phyloP scores from a whole-genome alignment of 169 alveolate species.

The Plasmodium chabaudi region DNA sequence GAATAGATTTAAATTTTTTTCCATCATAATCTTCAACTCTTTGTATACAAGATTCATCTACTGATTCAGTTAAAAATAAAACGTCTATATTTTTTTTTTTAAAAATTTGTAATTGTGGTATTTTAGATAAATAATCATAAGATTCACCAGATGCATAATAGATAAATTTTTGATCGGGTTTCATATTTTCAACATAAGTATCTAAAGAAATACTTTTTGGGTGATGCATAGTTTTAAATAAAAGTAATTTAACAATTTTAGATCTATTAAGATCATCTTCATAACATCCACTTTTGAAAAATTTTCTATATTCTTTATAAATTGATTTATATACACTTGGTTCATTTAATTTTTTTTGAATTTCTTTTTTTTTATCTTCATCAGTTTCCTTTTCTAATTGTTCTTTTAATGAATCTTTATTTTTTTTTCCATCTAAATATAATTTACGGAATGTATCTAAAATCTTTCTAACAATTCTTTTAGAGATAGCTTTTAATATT shows the following conservation, averaged over 20 bases:
- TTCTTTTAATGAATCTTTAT: constrained; percentile 84
- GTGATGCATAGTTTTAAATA: constrained; percentile 91
- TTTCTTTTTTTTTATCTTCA: constrained; percentile 87
- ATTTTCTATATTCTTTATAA: constrained; percentile 93
- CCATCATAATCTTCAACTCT: constrained; percentile 91
- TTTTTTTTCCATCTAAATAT: constrained; percentile 91
- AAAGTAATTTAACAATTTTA: constrained; percentile 93
- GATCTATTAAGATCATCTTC: constrained; percentile 96
- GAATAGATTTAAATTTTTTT: constrained; percentile 87
- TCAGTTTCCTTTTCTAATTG: constrained; percentile 88
- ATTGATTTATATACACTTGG: constrained; percentile 87
- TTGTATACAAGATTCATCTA: constrained; percentile 95
- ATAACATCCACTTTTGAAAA: constrained; percentile 95
- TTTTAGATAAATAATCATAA: constrained; percentile 86
- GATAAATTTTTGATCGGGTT: constrained; percentile 93
- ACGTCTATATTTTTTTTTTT: constrained; percentile 94
- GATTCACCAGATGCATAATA: constrained; percentile 94
- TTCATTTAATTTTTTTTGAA: constrained; percentile 85
- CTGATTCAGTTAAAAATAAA: constrained; percentile 93
- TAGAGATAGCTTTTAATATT: constrained; percentile 93
- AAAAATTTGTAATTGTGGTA: constrained; percentile 94
- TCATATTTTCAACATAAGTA: constrained; percentile 93
- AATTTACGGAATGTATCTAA: constrained; percentile 94
- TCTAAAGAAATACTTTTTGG: constrained; percentile 91
- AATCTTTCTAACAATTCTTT: constrained; percentile 97